These are phyloP conservation scores for Suillus clintonianus DNA, from an alignment of 768 basidiomycete species.

Conservation along the genomic window DNA sequence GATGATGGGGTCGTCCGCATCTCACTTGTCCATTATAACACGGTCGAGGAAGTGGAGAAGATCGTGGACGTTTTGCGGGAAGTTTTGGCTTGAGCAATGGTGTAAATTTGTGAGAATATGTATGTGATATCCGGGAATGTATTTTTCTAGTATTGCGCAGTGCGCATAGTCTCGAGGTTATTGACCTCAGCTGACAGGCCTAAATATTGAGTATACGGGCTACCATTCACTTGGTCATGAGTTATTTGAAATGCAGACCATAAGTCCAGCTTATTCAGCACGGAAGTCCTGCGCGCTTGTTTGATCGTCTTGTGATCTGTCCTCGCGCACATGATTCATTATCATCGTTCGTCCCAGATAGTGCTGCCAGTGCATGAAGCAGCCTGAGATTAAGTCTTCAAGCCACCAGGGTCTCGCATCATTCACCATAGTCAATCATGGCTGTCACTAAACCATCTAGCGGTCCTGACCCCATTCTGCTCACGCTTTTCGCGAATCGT, in stretches of 20 bases:
- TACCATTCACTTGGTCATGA: no score
- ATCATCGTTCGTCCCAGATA: neutral
- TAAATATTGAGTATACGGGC: no score
- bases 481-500: constrained; percentile 92
- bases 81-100: constrained; percentile 33
- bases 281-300: neutral
- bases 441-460: constrained; percentile 18
- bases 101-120: neutral
- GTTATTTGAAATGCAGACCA: no score
- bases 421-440: constrained; percentile 15
- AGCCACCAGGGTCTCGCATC: neutral
- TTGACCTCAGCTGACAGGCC: no score
- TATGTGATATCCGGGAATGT: neutral
- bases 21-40: constrained; percentile 81
- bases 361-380: neutral
- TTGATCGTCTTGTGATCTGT: neutral
- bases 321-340: neutral
- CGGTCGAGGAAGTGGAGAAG: constrained; percentile 63
- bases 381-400: neutral
- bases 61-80: constrained; percentile 60
- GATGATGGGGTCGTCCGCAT: constrained; percentile 73
- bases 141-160: neutral
- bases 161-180: neutral
- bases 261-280: constrained; percentile 1
- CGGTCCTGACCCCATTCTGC: constrained; percentile 80